Conservation (phyloP, 2,329 filamentous ascomycete species). For the Colletotrichum caudatum region DNA sequence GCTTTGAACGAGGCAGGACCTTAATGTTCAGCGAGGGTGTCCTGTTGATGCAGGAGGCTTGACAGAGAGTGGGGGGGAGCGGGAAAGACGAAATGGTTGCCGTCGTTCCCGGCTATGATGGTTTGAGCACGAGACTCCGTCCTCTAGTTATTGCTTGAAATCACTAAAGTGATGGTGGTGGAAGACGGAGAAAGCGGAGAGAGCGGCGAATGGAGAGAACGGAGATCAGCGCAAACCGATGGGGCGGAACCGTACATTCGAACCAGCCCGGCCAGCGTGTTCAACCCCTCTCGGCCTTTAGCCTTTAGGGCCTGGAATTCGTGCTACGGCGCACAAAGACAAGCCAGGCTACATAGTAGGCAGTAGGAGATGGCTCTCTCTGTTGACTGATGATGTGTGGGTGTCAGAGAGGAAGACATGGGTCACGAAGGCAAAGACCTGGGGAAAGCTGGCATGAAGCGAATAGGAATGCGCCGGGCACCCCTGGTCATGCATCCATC, state of each 20-base stretch:
- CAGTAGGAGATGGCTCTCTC: slow-evolving; percentile 22
- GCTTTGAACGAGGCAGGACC: slow-evolving; percentile 3
- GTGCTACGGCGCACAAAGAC: slow-evolving; percentile 24
- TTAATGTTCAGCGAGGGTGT: slow-evolving; percentile 1
- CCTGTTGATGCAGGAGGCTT: slow-evolving; percentile 2
- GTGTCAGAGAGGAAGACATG: slow-evolving; percentile 19
- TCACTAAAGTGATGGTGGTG: background rate
- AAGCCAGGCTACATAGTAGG: slow-evolving; percentile 3
- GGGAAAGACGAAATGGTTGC: slow-evolving; percentile 21
- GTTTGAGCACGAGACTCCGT: slow-evolving; percentile 26
- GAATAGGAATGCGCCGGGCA: slow-evolving; percentile 38
- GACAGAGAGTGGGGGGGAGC: slow-evolving; percentile 22
- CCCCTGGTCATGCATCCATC: slow-evolving; percentile 35
- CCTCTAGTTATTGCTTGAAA: slow-evolving; percentile 28
- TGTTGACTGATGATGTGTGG: slow-evolving; percentile 25
- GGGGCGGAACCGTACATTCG: slow-evolving; percentile 34
- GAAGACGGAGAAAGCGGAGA: slow-evolving; percentile 17
- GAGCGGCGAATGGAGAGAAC: slow-evolving; percentile 18
- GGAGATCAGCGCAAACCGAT: slow-evolving; percentile 35
- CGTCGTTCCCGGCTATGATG: slow-evolving; percentile 11
- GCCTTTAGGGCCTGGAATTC: background rate
- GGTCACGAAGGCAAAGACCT: slow-evolving; percentile 38
- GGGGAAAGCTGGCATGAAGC: slow-evolving; percentile 32
- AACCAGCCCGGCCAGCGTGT: slow-evolving; percentile 29
- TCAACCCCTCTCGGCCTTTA: slow-evolving; percentile 23